Percentiles rank a stretch among this genome's conserved stretches.
Conservation (phyloP, 2,329 filamentous ascomycete species). For the Cryphonectria radicalis region DNA sequence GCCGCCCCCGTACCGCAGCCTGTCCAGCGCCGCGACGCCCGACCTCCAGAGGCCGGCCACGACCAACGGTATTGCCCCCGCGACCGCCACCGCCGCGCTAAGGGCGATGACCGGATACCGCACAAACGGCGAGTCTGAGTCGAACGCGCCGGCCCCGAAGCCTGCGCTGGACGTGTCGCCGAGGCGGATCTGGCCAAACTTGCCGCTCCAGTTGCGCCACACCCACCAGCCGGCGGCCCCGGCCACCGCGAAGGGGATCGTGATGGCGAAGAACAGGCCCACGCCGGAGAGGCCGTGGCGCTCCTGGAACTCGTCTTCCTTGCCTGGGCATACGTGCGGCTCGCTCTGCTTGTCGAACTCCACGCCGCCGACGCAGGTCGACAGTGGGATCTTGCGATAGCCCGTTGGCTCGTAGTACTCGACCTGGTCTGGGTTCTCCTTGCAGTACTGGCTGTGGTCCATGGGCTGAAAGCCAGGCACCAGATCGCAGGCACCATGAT, state of each 20-base stretch:
- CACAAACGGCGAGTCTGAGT: conserved; percentile 77
- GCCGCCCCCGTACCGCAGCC: conserved; percentile 43
- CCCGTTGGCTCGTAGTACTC: conserved; percentile 86
- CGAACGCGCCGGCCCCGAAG: conserved; percentile 51
- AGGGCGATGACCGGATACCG: conserved; percentile 79
- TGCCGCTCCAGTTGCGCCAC: conserved; percentile 82
- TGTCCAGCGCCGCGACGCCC: conserved; percentile 55
- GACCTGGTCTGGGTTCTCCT: conserved; percentile 65
- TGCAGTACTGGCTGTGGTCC: conserved; percentile 55
- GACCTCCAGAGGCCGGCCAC: conserved; percentile 73
- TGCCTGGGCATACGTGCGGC: conserved; percentile 71
- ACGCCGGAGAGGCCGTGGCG: conserved; percentile 72
- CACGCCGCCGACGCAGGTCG: conserved; percentile 78
- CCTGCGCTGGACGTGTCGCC: conserved; percentile 62
- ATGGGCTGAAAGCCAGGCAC: conserved; percentile 72
- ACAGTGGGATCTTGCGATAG: conserved; percentile 87
- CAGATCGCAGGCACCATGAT: conserved; percentile 75
- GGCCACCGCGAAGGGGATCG: conserved; percentile 75
- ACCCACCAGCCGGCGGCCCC: conserved; percentile 80
- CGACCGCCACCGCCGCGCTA: conserved; percentile 65
- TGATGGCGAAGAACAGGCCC: conserved; percentile 83
- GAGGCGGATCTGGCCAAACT: conserved; percentile 90
- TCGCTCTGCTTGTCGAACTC: conserved; percentile 72
- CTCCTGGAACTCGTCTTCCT: conserved; percentile 79
- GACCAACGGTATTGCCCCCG: conserved; percentile 70